Conservation (phyloP, 2,329 filamentous ascomycete species). For the Venturia carpophila region DNA sequence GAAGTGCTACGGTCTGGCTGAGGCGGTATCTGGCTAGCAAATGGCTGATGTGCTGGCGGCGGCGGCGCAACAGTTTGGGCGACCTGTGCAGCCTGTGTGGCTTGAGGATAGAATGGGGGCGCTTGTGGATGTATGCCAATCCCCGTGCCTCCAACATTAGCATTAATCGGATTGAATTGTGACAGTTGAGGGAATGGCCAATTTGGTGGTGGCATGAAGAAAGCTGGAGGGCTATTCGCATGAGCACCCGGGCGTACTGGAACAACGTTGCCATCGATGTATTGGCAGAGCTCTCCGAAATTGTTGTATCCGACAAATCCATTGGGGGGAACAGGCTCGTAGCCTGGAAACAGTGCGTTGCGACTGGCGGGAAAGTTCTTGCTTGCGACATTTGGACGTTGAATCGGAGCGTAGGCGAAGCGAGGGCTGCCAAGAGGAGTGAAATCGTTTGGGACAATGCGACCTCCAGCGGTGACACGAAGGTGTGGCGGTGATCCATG, state of each 20-base stretch:
- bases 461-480: constrained; percentile 45
- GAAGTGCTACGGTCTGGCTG: constrained; percentile 7
- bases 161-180: constrained; percentile 4
- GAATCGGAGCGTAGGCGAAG: constrained; percentile 6
- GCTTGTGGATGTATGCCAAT: neutral
- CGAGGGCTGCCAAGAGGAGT: constrained; percentile 15
- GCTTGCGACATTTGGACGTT: constrained; percentile 10
- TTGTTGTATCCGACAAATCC: constrained; percentile 32
- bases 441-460: constrained; percentile 43
- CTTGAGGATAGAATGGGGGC: constrained; percentile 11
- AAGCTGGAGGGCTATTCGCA: constrained; percentile 28
- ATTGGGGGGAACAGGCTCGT: constrained; percentile 28
- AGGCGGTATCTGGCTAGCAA: neutral
- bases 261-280: constrained; percentile 30
- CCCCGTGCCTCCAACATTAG: constrained; percentile 5
- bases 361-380: constrained; percentile 11
- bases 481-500: constrained; percentile 45
- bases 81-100: neutral
- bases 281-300: constrained; percentile 31
- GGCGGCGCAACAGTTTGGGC: neutral
- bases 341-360: constrained; percentile 3
- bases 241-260: constrained; percentile 25
- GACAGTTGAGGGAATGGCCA: constrained; percentile 20
- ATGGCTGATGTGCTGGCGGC: neutral
- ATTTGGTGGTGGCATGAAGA: constrained; percentile 32